Evolutionary conservation across 148 eudicot genomes (phyloP).

Genomic region (Chenopodium berlandieri): DNA sequence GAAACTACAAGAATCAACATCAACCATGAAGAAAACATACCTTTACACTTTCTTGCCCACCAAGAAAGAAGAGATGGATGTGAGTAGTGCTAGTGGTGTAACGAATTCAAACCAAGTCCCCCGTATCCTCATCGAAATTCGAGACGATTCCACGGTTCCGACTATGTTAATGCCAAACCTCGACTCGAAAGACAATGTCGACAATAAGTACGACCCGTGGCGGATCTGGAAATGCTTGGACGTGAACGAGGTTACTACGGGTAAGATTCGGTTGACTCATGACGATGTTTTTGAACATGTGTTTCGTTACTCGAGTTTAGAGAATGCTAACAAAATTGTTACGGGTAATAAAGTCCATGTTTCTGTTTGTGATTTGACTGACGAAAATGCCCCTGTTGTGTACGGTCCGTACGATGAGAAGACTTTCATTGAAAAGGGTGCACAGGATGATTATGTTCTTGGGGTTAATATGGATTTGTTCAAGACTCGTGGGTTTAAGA

Average conservation of each 20-base stretch:
- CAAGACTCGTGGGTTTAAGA: slow-evolving; percentile 18
- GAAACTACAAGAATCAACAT: background rate
- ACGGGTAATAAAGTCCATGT: slow-evolving; percentile 7
- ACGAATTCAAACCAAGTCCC: background rate
- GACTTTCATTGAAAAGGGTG: slow-evolving; percentile 15
- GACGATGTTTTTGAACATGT: slow-evolving; percentile 19
- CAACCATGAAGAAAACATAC: slow-evolving; percentile 20
- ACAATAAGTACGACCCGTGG: slow-evolving; percentile 14
- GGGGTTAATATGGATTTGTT: slow-evolving; percentile 26
- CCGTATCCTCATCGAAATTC: slow-evolving; percentile 22
- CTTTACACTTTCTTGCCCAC: slow-evolving; percentile 28
- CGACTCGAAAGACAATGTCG: background rate
- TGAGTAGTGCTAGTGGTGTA: no score
- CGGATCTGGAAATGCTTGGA: slow-evolving; percentile 24
- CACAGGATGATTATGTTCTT: slow-evolving; percentile 23
- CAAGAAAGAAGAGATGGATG: slow-evolving; percentile 21
- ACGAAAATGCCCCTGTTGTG: slow-evolving; percentile 1
- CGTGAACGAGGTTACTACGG: slow-evolving; percentile 3
- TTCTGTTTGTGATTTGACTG: slow-evolving; percentile 18
- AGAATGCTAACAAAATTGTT: slow-evolving; percentile 10
- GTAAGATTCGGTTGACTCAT: slow-evolving; percentile 25
- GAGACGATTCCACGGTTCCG: slow-evolving; percentile 1
- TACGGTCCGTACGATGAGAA: slow-evolving; percentile 27
- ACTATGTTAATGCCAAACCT: no score
- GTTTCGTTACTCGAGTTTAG: slow-evolving; percentile 9